Evolutionary conservation across 306 rosid genomes (phyloP), one percentile per base, ranked within the genome.

Genomic region (Canavalia ensiformis): DNA sequence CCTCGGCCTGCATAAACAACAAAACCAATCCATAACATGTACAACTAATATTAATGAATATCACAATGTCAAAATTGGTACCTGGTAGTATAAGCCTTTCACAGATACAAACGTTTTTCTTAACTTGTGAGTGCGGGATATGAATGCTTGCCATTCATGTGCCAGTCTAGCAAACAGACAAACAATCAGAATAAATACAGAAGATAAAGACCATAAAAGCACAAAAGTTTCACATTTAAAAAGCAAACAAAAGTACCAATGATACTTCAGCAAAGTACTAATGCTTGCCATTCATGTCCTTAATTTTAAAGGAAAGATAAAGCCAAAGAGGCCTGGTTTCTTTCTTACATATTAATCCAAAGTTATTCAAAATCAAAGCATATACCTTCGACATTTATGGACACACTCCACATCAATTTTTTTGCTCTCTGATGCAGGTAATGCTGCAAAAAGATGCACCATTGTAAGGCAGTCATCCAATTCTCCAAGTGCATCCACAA

Each of bases 21-120:
- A 76, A 5, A 54, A 30, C 68, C 39, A 28, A 66, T 51, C 5
- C 39, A 72, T 9, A 51, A 33, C 49, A 69, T n/a, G 35, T 6
- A 71, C 18, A 6, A 41, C 29, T 3, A 65, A 33, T 55, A 78
- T 3, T 65, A 28, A 37, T 25, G 58, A 63, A 73, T 68, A 54
- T 55, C 4, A 37, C 70, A 31, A 51, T 41, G 62, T 39, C 49
- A 34, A 7, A 31, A 77, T 50, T 39, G 0, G 9, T 86, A 95
- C 99, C 97, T 93, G 99, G 87, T 88, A 93, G 89, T 95, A 93
- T 75, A 93, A 89, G 76, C 99, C 99, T 82, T 93, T 93, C 65
- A 95, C 97, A 72, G 98, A 91, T 35, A 95, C 87, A 63, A 95
- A 95, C 41, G 91, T 89, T 84, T 95, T 93, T 50, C 97, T 93